Evolutionary conservation across 2,329 filamentous ascomycete genomes (phyloP).

Genomic region (Trichoderma sp.): DNA sequence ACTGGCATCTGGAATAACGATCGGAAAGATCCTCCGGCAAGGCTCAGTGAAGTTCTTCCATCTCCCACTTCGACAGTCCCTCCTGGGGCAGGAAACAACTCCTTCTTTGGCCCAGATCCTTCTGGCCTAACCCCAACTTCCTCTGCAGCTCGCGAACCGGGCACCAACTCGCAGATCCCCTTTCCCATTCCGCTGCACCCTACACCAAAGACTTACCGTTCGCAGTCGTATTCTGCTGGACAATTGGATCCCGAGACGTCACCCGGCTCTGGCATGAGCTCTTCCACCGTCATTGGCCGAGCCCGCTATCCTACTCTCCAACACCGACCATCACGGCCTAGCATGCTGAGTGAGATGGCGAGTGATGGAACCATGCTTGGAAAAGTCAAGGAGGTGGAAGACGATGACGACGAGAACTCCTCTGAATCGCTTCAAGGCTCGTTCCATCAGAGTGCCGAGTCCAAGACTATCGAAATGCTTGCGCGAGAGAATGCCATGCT

Average conservation of each 20-base stretch:
- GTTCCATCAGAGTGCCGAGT: constrained; percentile 53
- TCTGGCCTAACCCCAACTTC: constrained; percentile 47
- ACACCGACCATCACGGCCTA: constrained; percentile 76
- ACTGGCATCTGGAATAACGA: constrained; percentile 80
- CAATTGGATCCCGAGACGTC: constrained; percentile 71
- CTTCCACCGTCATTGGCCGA: constrained; percentile 51
- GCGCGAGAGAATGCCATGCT: constrained; percentile 62
- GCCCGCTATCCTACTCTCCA: constrained; percentile 66
- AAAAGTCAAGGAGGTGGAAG: constrained; percentile 69
- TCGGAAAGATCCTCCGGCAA: constrained; percentile 72
- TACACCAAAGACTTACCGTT: constrained; percentile 88
- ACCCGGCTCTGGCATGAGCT: constrained; percentile 38
- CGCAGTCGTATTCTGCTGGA: constrained; percentile 94
- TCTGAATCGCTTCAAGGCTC: constrained; percentile 49
- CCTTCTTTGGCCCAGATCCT: constrained; percentile 49
- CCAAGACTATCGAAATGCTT: constrained; percentile 62
- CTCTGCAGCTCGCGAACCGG: constrained; percentile 50
- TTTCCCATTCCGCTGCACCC: constrained; percentile 87
- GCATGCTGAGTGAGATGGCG: constrained; percentile 71
- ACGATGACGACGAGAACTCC: constrained; percentile 60
- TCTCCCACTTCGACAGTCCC: constrained; percentile 66
- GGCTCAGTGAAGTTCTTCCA: constrained; percentile 70
- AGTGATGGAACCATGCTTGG: constrained; percentile 60
- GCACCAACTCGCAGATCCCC: constrained; percentile 65
- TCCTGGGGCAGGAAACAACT: constrained; percentile 40